A percentile compares a stretch with the other conserved stretches of the same genome.
Conservation (phyloP, 495 filamentous ascomycete genomes). For the Aspergillus incahuasiensis region DNA sequence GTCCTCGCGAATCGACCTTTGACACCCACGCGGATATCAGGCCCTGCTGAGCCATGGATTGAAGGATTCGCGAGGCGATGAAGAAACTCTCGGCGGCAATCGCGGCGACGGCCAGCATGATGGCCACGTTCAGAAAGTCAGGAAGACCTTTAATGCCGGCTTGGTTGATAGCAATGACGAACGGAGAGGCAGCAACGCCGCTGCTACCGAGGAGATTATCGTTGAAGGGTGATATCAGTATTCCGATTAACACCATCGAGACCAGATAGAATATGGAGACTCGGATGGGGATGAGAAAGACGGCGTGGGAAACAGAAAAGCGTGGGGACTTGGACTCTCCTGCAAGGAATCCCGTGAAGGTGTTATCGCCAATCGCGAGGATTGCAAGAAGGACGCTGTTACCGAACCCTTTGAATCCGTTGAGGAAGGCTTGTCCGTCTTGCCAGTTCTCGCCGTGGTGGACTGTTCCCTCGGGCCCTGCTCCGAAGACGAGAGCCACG, state of each 20-base stretch:
- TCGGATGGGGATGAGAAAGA: constrained; percentile 26
- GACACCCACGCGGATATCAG: constrained; percentile 21
- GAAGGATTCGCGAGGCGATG: constrained; percentile 26
- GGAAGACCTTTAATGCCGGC: constrained; percentile 25
- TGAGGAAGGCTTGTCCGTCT: constrained; percentile 18
- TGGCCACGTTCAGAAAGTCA: constrained; percentile 26
- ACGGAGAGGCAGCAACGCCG: constrained; percentile 28
- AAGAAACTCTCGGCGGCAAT: constrained; percentile 29
- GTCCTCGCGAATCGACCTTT: constrained; percentile 22
- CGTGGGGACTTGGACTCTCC: constrained; percentile 20
- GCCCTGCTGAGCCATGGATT: constrained; percentile 25
- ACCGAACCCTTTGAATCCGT: constrained; percentile 25
- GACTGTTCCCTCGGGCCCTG: constrained; percentile 23
- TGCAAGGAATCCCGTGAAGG: background rate
- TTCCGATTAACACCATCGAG: constrained; percentile 22
- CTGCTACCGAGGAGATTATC: constrained; percentile 22
- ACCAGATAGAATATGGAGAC: constrained; percentile 28
- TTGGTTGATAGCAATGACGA: constrained; percentile 29
- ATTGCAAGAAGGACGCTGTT: constrained; percentile 17
- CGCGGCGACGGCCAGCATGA: constrained; percentile 26
- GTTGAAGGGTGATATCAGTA: constrained; percentile 24
- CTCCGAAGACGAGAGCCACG: constrained; percentile 25
- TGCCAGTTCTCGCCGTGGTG: constrained; percentile 28
- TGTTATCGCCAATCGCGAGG: constrained; percentile 17
- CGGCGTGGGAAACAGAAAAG: constrained; percentile 24